phyloP scores from a whole-genome alignment of 805 yeast genomes.

The Kuraishia cidri region DNA sequence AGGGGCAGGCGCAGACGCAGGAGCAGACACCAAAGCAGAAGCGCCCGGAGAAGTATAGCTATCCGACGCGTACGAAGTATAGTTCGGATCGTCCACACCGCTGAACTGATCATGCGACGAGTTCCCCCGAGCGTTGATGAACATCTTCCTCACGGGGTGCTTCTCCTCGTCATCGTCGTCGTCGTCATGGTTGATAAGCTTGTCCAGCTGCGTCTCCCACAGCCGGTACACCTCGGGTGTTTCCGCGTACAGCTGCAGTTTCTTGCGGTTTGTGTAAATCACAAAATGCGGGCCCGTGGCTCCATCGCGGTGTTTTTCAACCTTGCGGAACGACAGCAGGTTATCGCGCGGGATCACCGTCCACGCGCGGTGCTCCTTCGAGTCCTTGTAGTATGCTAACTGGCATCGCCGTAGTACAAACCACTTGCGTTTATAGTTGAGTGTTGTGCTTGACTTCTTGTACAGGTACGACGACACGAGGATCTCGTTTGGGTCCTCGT shows the following conservation, averaged over 20 bases:
- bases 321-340: slow-evolving; percentile 11
- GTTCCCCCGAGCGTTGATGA: background rate
- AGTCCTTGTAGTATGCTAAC: slow-evolving; percentile 27
- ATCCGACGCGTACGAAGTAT: slow-evolving; percentile 6
- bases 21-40: too few species aligned
- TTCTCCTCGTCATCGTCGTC: slow-evolving; percentile 3
- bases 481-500: slow-evolving; percentile 10
- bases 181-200: slow-evolving; percentile 7
- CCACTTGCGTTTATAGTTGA: slow-evolving; percentile 30
- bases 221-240: slow-evolving; percentile 4
- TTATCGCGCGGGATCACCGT: slow-evolving; percentile 18
- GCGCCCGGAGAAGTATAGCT: slow-evolving; percentile 3
- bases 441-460: slow-evolving; percentile 23
- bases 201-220: slow-evolving; percentile 5
- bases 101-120: slow-evolving; percentile 8
- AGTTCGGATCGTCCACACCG: slow-evolving; percentile 7
- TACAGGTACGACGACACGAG: slow-evolving; percentile 18
- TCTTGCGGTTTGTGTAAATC: slow-evolving; percentile 5
- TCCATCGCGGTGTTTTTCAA: slow-evolving; percentile 4
- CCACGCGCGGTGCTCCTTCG: slow-evolving; percentile 26
- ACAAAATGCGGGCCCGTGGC: slow-evolving; percentile 3
- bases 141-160: background rate
- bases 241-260: slow-evolving; percentile 9
- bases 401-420: slow-evolving; percentile 27
- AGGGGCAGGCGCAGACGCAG: too few species aligned